Percentiles rank a stretch among this genome's conserved stretches.
phyloP scores from a whole-genome alignment of 208 protist genomes.

The Crithidia thermophila region DNA sequence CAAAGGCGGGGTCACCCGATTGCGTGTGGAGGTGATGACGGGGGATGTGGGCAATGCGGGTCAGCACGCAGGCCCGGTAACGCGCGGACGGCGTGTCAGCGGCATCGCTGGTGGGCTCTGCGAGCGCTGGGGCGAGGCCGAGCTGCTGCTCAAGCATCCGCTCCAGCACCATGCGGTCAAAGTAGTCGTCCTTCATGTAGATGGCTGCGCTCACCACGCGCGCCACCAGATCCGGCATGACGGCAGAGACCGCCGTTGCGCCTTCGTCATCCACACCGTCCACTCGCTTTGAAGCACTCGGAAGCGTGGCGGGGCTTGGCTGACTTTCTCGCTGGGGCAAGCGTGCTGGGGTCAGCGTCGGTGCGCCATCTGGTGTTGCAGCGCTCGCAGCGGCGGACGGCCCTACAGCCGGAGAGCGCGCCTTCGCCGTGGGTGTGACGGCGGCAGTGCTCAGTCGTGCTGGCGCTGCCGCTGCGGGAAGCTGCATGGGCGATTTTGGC shows the following conservation, averaged over 20 bases:
- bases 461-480: background rate
- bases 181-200: constrained; percentile 88
- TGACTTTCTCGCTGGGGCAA: background rate
- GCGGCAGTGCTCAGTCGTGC: background rate
- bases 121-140: constrained; percentile 1
- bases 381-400: background rate
- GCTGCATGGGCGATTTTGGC: constrained; percentile 29
- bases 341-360: background rate
- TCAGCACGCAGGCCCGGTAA: constrained; percentile 35
- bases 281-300: too few relatives aligned
- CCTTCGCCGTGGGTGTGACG: background rate
- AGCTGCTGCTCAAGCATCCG: constrained; percentile 34
- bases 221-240: constrained; percentile 64
- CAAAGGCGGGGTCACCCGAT: constrained; percentile 64
- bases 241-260: background rate
- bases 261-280: background rate
- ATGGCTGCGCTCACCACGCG: constrained; percentile 65
- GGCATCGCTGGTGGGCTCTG: background rate
- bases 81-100: constrained; percentile 8
- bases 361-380: background rate
- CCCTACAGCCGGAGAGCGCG: constrained; percentile 5
- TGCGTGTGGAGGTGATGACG: constrained; percentile 62
- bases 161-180: constrained; percentile 83
- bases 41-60: constrained; percentile 27
- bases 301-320: background rate